Base-by-base conservation (phyloP, 345 rosid genomes). In the Eucalyptus grandis region DNA sequence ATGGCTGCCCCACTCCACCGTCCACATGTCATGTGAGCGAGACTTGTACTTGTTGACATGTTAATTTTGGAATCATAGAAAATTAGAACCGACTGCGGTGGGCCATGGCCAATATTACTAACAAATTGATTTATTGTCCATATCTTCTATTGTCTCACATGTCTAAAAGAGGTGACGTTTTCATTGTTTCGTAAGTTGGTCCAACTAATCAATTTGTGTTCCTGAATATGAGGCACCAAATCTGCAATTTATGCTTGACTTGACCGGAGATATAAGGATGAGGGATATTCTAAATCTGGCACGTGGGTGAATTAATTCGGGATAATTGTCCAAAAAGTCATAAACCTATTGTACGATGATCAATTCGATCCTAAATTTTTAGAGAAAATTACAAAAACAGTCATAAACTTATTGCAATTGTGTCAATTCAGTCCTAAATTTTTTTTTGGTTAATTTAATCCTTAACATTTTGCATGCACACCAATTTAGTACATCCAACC, bases 331-430 rank as follows among this genome's bases (percentile, higher is more conserved):
- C 11, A 53, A 21, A 53, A 53, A 53, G 5, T 53, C 11, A 53
- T 53, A 4, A 53, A 19, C 11, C 0, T 53, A 21, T 53, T 21
- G 2, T 21, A 53, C 1, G 0, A 53, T 0, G 1, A 53, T 53
- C 26, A 53, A 21, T 53, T 53, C 0, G 8, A 53, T 53, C 26
- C 2, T 53, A 53, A 21, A 8, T 21, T 53, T 53, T 53, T 21
- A 5, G 0, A 53, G 8, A 53, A 53, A 19, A 53, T 8, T 53
- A 53, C 11, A 11, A 53, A 53, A 21, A 21, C 0, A 53, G 0
- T 53, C 0, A 0, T 53, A 0, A 53, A 53, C 0, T 0, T 53
- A 53, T 53, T 53, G 0, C 0, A 53, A 53, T 8, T 21, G 11
- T 53, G 10, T 53, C 11, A 8, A 0, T 19, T 21, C 1, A 53